phyloP scores from a whole-genome alignment of 352 stramenopile species.

The Globisporangium sylvaticum region DNA sequence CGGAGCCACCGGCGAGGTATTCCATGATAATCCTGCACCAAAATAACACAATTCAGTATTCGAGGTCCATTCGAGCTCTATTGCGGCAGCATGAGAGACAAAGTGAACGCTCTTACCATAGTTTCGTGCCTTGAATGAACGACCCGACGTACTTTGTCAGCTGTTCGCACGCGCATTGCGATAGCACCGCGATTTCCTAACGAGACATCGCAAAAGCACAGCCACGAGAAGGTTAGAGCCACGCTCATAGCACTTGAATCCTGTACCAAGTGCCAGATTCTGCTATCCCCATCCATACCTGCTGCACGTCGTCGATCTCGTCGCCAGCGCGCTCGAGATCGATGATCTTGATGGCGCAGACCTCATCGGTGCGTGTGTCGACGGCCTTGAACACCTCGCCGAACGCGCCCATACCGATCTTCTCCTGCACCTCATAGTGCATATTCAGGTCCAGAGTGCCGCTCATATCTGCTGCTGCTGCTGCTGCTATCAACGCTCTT shows the following conservation, averaged over 20 bases:
- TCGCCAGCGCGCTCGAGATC: slow-evolving; percentile 80
- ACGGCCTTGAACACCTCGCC: slow-evolving; percentile 79
- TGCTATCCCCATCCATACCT: no score
- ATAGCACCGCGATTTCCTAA: slow-evolving; percentile 89
- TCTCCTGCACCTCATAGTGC: slow-evolving; percentile 78
- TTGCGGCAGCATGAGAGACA: background rate
- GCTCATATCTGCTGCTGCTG: slow-evolving; percentile 28
- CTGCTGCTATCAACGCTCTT: background rate
- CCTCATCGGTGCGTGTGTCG: slow-evolving; percentile 61
- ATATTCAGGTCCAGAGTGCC: slow-evolving; percentile 40
- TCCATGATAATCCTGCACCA: slow-evolving; percentile 97
- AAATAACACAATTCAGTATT: no score
- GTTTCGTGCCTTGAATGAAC: slow-evolving; percentile 78
- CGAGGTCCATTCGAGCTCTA: no score
- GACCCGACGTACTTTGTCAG: slow-evolving; percentile 88
- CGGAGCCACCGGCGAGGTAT: slow-evolving; percentile 87
- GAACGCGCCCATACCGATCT: slow-evolving; percentile 79
- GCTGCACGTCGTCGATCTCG: slow-evolving; percentile 85
- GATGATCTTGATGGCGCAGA: slow-evolving; percentile 83
- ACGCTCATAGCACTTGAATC: background rate
- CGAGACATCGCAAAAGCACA: background rate
- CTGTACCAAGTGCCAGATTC: no score
- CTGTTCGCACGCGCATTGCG: slow-evolving; percentile 86
- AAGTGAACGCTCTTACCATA: slow-evolving; percentile 56
- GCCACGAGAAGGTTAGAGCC: background rate